Evolutionary conservation across 352 stramenopile species (phyloP).

Genomic region (Pythium brassicae): DNA sequence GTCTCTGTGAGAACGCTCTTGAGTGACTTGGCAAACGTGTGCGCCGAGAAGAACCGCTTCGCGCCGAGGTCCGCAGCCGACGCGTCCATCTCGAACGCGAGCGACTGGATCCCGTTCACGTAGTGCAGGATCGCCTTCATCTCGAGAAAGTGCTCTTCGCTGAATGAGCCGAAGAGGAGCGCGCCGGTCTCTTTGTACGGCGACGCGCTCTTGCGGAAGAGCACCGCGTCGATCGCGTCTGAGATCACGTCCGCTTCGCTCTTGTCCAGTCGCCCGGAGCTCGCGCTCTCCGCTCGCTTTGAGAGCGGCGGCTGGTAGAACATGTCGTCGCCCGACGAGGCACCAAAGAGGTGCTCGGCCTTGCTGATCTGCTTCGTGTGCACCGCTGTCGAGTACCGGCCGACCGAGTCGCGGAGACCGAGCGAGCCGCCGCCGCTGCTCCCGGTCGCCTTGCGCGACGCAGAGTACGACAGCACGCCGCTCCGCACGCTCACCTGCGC

Average conservation of each 20-base stretch:
- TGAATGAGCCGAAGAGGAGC: slow-evolving; percentile 61
- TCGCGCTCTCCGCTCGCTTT: background rate
- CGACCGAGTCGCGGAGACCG: slow-evolving; percentile 41
- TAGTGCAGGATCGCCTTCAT: slow-evolving; percentile 70
- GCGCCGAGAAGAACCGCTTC: slow-evolving; percentile 72
- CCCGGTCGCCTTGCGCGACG: slow-evolving; percentile 12
- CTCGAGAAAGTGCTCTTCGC: slow-evolving; percentile 61
- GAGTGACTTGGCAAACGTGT: slow-evolving; percentile 59
- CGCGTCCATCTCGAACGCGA: slow-evolving; percentile 73
- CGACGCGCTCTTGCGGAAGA: slow-evolving; percentile 11
- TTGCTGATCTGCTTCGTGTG: slow-evolving; percentile 65
- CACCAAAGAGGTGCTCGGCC: slow-evolving; percentile 63
- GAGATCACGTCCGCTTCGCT: slow-evolving; percentile 26
- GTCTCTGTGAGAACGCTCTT: slow-evolving; percentile 32
- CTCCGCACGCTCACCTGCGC: slow-evolving; percentile 50
- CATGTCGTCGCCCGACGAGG: slow-evolving; percentile 10
- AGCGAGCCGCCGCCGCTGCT: slow-evolving; percentile 3
- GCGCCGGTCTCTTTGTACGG: slow-evolving; percentile 30
- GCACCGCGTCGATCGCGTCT: slow-evolving; percentile 28
- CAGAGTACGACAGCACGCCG: slow-evolving; percentile 55
- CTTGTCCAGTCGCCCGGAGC: slow-evolving; percentile 3
- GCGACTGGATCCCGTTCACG: slow-evolving; percentile 62
- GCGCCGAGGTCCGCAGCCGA: slow-evolving; percentile 70
- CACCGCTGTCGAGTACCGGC: slow-evolving; percentile 66
- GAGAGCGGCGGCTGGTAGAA: slow-evolving; percentile 8